Evolutionary conservation across 768 basidiomycete genomes (phyloP).

Genomic region (Leucosporidium creatinivorum): DNA sequence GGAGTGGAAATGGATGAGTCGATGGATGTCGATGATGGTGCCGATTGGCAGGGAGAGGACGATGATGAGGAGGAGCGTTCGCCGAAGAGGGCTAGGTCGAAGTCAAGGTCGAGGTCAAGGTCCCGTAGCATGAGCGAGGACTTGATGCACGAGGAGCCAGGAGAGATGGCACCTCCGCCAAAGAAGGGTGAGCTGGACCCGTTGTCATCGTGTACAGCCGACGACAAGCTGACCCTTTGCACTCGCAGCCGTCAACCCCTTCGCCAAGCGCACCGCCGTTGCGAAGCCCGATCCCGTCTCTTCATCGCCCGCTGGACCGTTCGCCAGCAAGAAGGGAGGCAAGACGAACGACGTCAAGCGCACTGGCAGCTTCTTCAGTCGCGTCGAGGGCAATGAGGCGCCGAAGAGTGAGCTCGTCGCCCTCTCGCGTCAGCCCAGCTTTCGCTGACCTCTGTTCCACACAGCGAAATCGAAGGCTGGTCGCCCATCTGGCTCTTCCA

Average conservation of each 20-base stretch:
- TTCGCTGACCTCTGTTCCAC: background rate
- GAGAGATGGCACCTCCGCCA: constrained; percentile 5
- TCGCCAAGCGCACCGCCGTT: constrained; percentile 27
- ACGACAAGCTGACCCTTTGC: background rate
- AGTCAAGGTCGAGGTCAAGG: constrained; percentile 7
- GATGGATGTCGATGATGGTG: constrained; percentile 10
- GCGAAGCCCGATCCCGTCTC: constrained; percentile 12
- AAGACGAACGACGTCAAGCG: constrained; percentile 25
- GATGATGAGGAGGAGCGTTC: background rate
- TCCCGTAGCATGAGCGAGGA: constrained; percentile 13
- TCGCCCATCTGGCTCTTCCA: background rate
- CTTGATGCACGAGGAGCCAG: background rate
- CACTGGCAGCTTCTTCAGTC: constrained; percentile 36
- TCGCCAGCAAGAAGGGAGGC: constrained; percentile 27
- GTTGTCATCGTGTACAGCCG: background rate
- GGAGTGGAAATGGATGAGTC: background rate
- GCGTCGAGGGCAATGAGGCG: constrained; percentile 33
- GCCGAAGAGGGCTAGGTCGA: constrained; percentile 13
- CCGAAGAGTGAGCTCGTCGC: constrained; percentile 9
- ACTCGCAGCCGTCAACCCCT: constrained; percentile 33
- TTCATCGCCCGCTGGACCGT: constrained; percentile 28
- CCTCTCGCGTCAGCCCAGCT: too few species aligned
- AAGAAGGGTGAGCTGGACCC: constrained; percentile 14
- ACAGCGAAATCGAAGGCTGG: constrained; percentile 18
- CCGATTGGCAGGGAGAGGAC: constrained; percentile 13